Conservation (phyloP, 345 rosid genomes). For the Murraya koenigii region DNA sequence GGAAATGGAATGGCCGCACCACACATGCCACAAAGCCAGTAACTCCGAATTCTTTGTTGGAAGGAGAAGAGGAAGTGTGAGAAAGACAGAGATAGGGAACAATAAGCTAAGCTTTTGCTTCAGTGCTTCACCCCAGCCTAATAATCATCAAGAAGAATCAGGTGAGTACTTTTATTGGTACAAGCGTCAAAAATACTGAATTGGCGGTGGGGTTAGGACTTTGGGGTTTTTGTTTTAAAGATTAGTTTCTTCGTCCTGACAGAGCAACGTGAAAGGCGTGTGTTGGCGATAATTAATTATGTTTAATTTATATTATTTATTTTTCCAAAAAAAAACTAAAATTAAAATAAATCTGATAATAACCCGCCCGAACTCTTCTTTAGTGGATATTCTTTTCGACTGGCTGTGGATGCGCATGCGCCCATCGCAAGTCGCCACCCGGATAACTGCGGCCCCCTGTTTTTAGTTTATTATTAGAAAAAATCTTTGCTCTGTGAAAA, state of each 20-base stretch:
- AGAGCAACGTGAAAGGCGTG: constrained; percentile 35
- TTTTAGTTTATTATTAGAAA: neutral
- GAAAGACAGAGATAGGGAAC: neutral
- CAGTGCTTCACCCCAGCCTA: neutral
- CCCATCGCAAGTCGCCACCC: constrained; percentile 24
- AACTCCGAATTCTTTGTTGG: neutral
- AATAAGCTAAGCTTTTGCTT: neutral
- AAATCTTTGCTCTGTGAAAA: no score
- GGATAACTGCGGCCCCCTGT: neutral
- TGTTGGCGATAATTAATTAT: neutral
- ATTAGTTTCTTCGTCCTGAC: neutral
- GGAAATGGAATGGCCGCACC: neutral
- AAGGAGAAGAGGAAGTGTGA: neutral
- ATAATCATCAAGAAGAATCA: neutral
- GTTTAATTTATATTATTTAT: neutral
- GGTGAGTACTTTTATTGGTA: constrained; percentile 5
- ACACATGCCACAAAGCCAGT: neutral
- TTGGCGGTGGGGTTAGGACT: neutral
- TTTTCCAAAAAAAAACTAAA: no score
- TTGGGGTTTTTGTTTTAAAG: neutral
- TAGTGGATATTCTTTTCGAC: constrained; percentile 19
- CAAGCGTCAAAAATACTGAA: constrained; percentile 12
- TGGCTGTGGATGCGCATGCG: constrained; percentile 9
- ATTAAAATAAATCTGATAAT: no score
- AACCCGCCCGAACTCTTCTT: neutral